Evolutionary conservation across 192 early-diverging fungal genomes (phyloP).

Genomic region (Backusella morwellensis): DNA sequence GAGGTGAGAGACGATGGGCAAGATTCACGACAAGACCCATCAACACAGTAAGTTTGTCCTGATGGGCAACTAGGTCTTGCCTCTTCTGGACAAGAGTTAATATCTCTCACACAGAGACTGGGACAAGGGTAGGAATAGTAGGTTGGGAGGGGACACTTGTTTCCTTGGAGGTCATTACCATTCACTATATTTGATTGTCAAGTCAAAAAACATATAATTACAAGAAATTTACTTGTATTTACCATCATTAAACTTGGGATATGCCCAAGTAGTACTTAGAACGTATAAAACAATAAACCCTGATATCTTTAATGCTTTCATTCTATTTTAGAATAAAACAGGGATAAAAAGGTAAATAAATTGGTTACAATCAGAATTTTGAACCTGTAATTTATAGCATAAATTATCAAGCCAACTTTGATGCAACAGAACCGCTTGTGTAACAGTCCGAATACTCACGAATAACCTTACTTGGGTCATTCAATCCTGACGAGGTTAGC

Average conservation of each 20-base stretch:
- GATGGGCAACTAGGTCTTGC: constrained; percentile 34
- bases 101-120: constrained; percentile 45
- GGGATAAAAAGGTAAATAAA: background rate
- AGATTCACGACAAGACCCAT: constrained; percentile 44
- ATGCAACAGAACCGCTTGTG: background rate
- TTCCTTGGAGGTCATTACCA: constrained; percentile 41
- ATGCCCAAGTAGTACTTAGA: background rate
- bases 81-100: constrained; percentile 37
- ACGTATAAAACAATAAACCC: background rate
- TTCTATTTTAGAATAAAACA: constrained; percentile 5
- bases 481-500: background rate
- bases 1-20: constrained; percentile 36
- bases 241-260: background rate
- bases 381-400: background rate
- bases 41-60: constrained; percentile 45
- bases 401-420: background rate
- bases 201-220: background rate
- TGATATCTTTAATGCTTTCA: constrained; percentile 2
- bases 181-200: constrained; percentile 38
- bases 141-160: constrained; percentile 40
- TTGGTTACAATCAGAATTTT: background rate
- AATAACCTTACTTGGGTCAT: background rate
- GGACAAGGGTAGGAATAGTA: constrained; percentile 45
- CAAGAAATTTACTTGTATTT: background rate
- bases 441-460: background rate